A percentile compares a stretch with the other conserved stretches of the same genome.
Conservation (phyloP, 768 basidiomycete genomes). For the Boletus barrowsii region DNA sequence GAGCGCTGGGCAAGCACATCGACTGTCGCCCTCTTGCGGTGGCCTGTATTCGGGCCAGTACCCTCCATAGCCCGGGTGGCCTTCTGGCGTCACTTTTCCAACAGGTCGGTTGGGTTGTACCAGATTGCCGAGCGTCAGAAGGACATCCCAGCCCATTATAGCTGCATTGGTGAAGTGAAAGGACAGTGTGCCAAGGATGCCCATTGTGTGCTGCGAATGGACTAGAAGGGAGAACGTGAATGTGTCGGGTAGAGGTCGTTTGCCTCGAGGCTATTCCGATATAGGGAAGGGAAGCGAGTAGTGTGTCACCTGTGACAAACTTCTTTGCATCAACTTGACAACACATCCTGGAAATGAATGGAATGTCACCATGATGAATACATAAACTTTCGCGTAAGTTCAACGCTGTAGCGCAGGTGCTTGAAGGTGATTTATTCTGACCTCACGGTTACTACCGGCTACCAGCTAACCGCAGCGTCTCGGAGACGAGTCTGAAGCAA, state of each 20-base stretch:
- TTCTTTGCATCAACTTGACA: background rate
- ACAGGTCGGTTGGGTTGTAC: slow-evolving; percentile 24
- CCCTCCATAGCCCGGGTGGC: slow-evolving; percentile 57
- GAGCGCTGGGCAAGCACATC: slow-evolving; percentile 70
- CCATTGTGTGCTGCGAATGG: slow-evolving; percentile 8
- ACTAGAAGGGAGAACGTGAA: background rate
- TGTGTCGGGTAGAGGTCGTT: background rate
- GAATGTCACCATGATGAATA: background rate
- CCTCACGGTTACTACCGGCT: too few relatives aligned
- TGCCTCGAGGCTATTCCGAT: background rate
- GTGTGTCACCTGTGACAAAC: background rate
- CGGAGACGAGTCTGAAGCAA: background rate
- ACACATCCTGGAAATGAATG: background rate
- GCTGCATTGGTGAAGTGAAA: slow-evolving; percentile 3
- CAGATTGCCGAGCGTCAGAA: slow-evolving; percentile 20
- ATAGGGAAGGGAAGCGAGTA: background rate
- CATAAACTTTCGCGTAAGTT: background rate
- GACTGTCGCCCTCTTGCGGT: slow-evolving; percentile 60
- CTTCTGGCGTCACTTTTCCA: slow-evolving; percentile 55
- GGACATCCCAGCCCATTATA: slow-evolving; percentile 19
- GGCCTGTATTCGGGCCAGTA: slow-evolving; percentile 67
- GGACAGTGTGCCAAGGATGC: slow-evolving; percentile 8
- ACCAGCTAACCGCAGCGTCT: background rate
- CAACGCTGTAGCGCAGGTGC: background rate
- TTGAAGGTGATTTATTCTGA: too few relatives aligned